Conservation (phyloP, 495 filamentous ascomycete genomes). For the Aspergillus steynii region DNA sequence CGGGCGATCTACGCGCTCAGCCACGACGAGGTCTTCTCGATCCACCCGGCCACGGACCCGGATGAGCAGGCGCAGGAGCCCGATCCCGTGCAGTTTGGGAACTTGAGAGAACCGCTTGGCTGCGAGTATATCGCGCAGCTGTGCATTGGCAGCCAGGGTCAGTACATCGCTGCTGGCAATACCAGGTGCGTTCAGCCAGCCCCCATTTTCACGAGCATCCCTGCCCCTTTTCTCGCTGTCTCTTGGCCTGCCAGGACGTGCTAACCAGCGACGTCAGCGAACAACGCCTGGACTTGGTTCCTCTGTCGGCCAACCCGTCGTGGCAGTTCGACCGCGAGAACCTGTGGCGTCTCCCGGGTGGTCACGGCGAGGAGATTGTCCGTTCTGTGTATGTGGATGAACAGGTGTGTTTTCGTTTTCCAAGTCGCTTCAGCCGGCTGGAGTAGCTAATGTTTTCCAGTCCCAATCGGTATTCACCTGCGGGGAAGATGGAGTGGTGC, state of each 20-base stretch:
- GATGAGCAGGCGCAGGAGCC: conserved; percentile 54
- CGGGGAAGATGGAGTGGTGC: conserved; percentile 76
- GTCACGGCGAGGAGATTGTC: conserved; percentile 82
- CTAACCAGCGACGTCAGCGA: conserved; percentile 43
- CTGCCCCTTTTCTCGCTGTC: conserved; percentile 10
- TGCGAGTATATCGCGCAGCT: conserved; percentile 86
- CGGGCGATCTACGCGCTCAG: conserved; percentile 72
- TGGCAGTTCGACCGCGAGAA: conserved; percentile 65
- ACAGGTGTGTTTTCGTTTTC: conserved; percentile 44
- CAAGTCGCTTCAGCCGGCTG: neutral
- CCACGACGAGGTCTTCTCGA: conserved; percentile 77
- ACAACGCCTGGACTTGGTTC: conserved; percentile 66
- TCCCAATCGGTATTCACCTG: conserved; percentile 70
- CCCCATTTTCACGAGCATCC: neutral
- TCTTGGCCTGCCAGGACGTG: conserved; percentile 8
- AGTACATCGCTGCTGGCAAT: conserved; percentile 46
- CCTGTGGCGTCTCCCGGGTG: conserved; percentile 67
- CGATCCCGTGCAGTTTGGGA: conserved; percentile 65
- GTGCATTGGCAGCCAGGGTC: conserved; percentile 51
- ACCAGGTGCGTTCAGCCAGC: conserved; percentile 36
- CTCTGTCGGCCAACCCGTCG: conserved; percentile 53
- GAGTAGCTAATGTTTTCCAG: conserved; percentile 29
- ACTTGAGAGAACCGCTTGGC: conserved; percentile 66
- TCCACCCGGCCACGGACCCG: conserved; percentile 66
- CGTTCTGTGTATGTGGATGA: conserved; percentile 75